Percentiles rank a stretch among this genome's conserved stretches.
Conservation (phyloP, 768 basidiomycete genomes). For the Psilocybe azurescens region DNA sequence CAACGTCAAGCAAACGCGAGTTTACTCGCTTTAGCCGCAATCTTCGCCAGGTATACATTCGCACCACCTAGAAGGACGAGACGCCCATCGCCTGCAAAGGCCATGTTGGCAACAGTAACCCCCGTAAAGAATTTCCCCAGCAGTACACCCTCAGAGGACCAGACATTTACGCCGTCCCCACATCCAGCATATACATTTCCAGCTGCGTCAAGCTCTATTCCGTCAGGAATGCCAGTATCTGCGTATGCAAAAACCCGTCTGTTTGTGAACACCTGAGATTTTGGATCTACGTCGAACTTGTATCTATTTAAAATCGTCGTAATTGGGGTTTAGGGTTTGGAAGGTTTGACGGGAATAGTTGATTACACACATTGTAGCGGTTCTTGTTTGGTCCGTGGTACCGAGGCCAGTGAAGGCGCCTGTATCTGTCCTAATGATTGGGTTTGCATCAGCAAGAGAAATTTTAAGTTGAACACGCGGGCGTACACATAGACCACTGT, state of each 20-base stretch:
- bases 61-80: slow-evolving; percentile 50
- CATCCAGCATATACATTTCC: slow-evolving; percentile 71
- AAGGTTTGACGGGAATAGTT: neutral
- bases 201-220: slow-evolving; percentile 62
- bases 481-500: slow-evolving; percentile 66
- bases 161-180: slow-evolving; percentile 71
- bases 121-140: slow-evolving; percentile 48
- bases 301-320: slow-evolving; percentile 46
- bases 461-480: neutral
- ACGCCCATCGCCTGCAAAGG: slow-evolving; percentile 43
- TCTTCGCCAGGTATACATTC: slow-evolving; percentile 48
- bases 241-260: slow-evolving; percentile 70
- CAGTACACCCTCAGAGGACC: slow-evolving; percentile 61
- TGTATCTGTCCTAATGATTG: slow-evolving; percentile 50
- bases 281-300: slow-evolving; percentile 67
- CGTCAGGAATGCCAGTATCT: slow-evolving; percentile 70
- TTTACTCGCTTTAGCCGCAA: slow-evolving; percentile 41
- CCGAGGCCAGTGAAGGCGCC: slow-evolving; percentile 49
- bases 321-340: neutral
- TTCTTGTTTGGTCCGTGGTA: slow-evolving; percentile 51
- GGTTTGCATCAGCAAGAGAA: neutral
- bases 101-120: slow-evolving; percentile 46
- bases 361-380: slow-evolving; percentile 67
- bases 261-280: slow-evolving; percentile 54
- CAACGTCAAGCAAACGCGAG: neutral